These are phyloP conservation scores for Phytophthora pluvialis DNA, from an alignment of 352 stramenopile genomes.

Conservation along the genomic window DNA sequence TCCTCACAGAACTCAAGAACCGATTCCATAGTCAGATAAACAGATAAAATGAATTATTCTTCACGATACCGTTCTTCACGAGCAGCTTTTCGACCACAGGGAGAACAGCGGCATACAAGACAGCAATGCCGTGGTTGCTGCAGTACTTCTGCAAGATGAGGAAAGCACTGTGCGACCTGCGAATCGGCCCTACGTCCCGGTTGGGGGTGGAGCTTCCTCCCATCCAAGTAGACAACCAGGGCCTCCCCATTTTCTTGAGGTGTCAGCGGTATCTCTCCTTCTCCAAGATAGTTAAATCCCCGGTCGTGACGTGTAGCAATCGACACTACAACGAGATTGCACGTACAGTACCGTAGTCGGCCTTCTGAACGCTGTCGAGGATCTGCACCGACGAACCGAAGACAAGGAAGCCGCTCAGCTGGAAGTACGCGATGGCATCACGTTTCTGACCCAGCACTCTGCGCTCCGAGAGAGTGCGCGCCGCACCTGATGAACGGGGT, in stretches of 20 bases:
- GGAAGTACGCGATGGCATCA: constrained; percentile 71
- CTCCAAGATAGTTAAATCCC: not conserved
- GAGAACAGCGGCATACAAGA: constrained; percentile 67
- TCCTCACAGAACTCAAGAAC: constrained; percentile 78
- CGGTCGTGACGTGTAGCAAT: not conserved
- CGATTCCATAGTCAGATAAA: constrained; percentile 44
- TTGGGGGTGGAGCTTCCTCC: constrained; percentile 49
- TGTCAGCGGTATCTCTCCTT: constrained; percentile 44
- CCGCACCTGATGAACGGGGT: constrained; percentile 46
- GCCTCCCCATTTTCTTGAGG: constrained; percentile 42
- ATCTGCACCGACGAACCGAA: constrained; percentile 85
- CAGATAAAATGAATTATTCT: not conserved
- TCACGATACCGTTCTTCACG: constrained; percentile 67
- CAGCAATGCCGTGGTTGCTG: constrained; percentile 60
- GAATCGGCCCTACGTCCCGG: constrained; percentile 47
- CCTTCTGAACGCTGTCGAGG: constrained; percentile 71
- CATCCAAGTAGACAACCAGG: constrained; percentile 69
- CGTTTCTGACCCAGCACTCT: constrained; percentile 56
- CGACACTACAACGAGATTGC: constrained; percentile 17
- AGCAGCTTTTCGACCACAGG: constrained; percentile 58
- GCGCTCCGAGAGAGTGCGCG: constrained; percentile 61
- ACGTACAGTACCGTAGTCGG: constrained; percentile 54
- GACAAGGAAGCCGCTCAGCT: constrained; percentile 86
- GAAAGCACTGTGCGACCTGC: constrained; percentile 54
- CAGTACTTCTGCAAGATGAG: constrained; percentile 84